phyloP scores from a whole-genome alignment of 164 flowering plant genomes.

The Akebia trifoliata region DNA sequence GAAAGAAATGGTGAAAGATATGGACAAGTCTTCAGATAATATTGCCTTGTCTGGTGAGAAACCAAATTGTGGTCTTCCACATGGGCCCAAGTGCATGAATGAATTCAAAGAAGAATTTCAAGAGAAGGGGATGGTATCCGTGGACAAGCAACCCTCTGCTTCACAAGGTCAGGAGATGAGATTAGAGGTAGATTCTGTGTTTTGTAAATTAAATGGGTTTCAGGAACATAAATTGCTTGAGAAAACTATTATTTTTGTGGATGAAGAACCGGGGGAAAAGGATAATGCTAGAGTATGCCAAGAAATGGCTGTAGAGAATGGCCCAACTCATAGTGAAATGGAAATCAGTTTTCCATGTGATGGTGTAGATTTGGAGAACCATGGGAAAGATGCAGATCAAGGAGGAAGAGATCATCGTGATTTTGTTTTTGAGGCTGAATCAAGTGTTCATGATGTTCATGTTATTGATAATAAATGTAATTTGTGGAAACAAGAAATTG shows the following conservation, averaged over 20 bases:
- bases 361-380: constrained; percentile 19
- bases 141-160: constrained; percentile 16
- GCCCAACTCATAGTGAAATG: constrained; percentile 15
- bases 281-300: constrained; percentile 8
- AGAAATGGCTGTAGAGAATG: constrained; percentile 8
- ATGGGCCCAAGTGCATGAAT: constrained; percentile 6
- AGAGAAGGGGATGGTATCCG: constrained; percentile 41
- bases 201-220: constrained; percentile 3
- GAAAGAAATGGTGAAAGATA: constrained; percentile 22
- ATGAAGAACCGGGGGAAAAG: constrained; percentile 19
- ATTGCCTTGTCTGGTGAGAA: constrained; percentile 18
- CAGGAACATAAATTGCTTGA: constrained; percentile 19
- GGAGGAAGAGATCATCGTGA: constrained; percentile 1
- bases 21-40: constrained; percentile 12
- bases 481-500: constrained; percentile 3
- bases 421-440: constrained; percentile 25
- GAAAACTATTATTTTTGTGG: constrained; percentile 15
- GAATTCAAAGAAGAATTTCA: constrained; percentile 27
- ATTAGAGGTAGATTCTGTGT: constrained; percentile 9
- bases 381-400: constrained; percentile 14
- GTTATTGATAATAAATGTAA: constrained; percentile 39
- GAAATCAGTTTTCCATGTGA: constrained; percentile 15
- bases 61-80: constrained; percentile 1
- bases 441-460: constrained; percentile 59
- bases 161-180: constrained; percentile 13